Conservation (phyloP, 2,329 filamentous ascomycete genomes). For the Aureobasidium sp. region DNA sequence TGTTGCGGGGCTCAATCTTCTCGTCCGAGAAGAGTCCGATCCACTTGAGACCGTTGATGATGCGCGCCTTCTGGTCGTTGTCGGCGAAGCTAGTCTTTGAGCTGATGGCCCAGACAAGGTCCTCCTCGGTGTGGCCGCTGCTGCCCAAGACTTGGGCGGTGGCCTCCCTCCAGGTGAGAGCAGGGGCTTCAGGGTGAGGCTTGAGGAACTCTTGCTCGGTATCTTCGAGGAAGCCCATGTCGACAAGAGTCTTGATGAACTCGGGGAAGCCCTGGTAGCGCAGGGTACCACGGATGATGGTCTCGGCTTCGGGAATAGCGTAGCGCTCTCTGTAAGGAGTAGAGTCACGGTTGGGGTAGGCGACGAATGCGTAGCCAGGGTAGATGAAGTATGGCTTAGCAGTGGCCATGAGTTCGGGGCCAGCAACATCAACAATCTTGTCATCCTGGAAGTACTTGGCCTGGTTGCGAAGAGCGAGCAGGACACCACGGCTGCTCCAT, state of each 20-base stretch:
- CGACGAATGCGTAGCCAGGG: constrained; percentile 81
- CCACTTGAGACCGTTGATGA: constrained; percentile 69
- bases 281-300: constrained; percentile 75
- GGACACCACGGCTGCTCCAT: constrained; percentile 67
- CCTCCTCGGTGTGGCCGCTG: constrained; percentile 53
- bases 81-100: constrained; percentile 67
- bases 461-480: constrained; percentile 79
- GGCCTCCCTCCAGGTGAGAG: constrained; percentile 74
- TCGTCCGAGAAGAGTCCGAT: constrained; percentile 60
- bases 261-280: constrained; percentile 86
- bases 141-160: constrained; percentile 70
- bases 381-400: constrained; percentile 91
- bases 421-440: constrained; percentile 51
- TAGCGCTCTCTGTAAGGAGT: constrained; percentile 84
- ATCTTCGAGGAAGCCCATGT: constrained; percentile 82
- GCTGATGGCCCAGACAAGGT: constrained; percentile 62
- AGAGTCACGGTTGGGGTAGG: constrained; percentile 88
- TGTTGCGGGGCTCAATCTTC: constrained; percentile 64
- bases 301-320: constrained; percentile 84
- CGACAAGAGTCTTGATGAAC: constrained; percentile 79
- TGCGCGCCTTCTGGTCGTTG: constrained; percentile 61
- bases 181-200: constrained; percentile 34
- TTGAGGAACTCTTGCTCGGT: constrained; percentile 59
- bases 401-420: constrained; percentile 61
- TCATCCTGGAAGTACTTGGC: constrained; percentile 78